Percentiles rank a stretch among this genome's conserved stretches.
These are phyloP conservation scores for Cymodocea nodosa DNA, from an alignment of 116 monocot genomes.

Conservation along the genomic window DNA sequence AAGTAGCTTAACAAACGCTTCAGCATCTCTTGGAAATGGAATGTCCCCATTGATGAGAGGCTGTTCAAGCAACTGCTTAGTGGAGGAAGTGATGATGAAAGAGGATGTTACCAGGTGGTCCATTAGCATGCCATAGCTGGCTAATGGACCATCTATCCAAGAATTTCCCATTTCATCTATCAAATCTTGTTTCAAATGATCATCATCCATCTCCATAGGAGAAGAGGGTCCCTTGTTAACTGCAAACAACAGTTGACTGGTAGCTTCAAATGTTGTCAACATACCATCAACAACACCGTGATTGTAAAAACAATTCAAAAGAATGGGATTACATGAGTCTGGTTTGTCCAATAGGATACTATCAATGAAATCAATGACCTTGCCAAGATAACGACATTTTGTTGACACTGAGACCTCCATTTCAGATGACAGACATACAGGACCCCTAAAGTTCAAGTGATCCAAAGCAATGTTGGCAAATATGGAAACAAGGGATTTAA, in stretches of 20 bases:
- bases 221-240: slow-evolving; percentile 74
- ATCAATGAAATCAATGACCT: slow-evolving; percentile 85
- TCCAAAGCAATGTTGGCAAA: slow-evolving; percentile 51
- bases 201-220: slow-evolving; percentile 91
- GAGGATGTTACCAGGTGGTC: slow-evolving; percentile 93
- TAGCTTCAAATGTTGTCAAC: slow-evolving; percentile 88
- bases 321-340: slow-evolving; percentile 82
- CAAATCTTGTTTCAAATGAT: slow-evolving; percentile 25
- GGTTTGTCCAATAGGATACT: slow-evolving; percentile 77
- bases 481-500: slow-evolving; percentile 52
- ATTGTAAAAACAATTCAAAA: slow-evolving; percentile 76
- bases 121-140: slow-evolving; percentile 70
- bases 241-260: slow-evolving; percentile 75
- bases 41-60: slow-evolving; percentile 42
- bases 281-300: slow-evolving; percentile 67
- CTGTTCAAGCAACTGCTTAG: slow-evolving; percentile 85
- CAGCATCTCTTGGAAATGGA: slow-evolving; percentile 58
- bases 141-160: slow-evolving; percentile 88
- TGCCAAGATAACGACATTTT: slow-evolving; percentile 94
- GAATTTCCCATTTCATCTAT: slow-evolving; percentile 44
- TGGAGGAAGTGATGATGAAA: slow-evolving; percentile 56
- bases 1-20: slow-evolving; percentile 80
- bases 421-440: slow-evolving; percentile 22
- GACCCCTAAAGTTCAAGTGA: slow-evolving; percentile 74
- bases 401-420: slow-evolving; percentile 43